Conservation (phyloP, 169 alveolate species). For the Plasmodium vivax region DNA sequence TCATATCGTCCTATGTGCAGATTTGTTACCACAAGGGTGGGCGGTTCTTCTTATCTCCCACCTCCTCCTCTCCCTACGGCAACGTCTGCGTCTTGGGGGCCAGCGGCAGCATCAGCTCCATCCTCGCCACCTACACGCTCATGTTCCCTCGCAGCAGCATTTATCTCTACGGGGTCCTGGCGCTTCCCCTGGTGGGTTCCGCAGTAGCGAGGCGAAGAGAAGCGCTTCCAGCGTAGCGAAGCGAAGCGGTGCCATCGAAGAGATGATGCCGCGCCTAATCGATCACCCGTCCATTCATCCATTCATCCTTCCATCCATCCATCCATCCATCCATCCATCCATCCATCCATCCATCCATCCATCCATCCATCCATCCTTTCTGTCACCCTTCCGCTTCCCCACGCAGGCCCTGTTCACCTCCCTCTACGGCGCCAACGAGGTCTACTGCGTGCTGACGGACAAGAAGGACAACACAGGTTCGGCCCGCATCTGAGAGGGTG, state of each 20-base stretch:
- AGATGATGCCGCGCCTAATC: not conserved
- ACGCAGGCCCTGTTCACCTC: conserved; percentile 46
- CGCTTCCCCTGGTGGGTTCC: conserved; percentile 38
- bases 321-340: too few relatives aligned
- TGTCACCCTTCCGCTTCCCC: not conserved
- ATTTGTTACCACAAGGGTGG: conserved; percentile 28
- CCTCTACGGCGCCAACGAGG: conserved; percentile 27
- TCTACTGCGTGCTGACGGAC: conserved; percentile 16
- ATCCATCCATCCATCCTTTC: not conserved
- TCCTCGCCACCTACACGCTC: conserved; percentile 35
- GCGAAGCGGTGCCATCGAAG: too few relatives aligned
- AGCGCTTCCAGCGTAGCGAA: too few relatives aligned
- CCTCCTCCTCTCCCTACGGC: not conserved
- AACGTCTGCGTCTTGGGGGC: conserved; percentile 64
- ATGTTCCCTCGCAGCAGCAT: conserved; percentile 8
- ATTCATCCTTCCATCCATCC: too few relatives aligned
- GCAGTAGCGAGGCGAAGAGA: too few relatives aligned
- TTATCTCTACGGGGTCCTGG: conserved; percentile 24
- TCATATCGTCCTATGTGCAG: conserved; percentile 38
- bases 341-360: not conserved
- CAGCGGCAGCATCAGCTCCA: conserved; percentile 60
- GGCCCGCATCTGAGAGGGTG: not conserved
- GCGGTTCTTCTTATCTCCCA: too few relatives aligned
- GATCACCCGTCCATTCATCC: not conserved
- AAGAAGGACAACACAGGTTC: conserved; percentile 50